Conservation (phyloP, 768 basidiomycete species). For the Trametes villosa region DNA sequence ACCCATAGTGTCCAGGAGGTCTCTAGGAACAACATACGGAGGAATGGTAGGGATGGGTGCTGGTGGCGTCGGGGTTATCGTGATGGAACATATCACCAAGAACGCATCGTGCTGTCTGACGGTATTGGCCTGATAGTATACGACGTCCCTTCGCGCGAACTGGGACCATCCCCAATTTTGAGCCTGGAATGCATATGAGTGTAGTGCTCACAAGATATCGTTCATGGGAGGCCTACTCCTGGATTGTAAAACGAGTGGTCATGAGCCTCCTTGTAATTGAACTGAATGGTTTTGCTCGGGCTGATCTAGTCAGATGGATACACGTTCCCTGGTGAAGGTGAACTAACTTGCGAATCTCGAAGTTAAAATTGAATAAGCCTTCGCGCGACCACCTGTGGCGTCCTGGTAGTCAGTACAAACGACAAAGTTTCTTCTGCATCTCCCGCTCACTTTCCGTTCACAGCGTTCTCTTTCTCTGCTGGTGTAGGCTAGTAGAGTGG, state of each 20-base stretch:
- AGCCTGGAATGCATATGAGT: conserved; percentile 46
- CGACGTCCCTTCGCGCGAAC: conserved; percentile 74
- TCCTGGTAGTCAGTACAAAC: neutral
- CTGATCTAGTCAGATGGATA: conserved; percentile 24
- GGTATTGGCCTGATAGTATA: conserved; percentile 60
- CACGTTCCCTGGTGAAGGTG: neutral
- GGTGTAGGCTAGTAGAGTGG: conserved; percentile 62
- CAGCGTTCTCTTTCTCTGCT: conserved; percentile 71
- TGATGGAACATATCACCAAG: conserved; percentile 78
- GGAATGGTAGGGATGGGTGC: conserved; percentile 47
- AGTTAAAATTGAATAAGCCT: conserved; percentile 84
- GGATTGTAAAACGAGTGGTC: conserved; percentile 77
- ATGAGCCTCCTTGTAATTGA: conserved; percentile 75
- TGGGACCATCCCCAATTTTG: conserved; percentile 92
- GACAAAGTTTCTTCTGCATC: neutral
- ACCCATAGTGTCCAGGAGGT: conserved; percentile 73
- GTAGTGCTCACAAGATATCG: neutral
- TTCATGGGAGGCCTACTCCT: neutral
- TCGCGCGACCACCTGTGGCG: conserved; percentile 80
- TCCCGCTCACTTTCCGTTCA: conserved; percentile 56
- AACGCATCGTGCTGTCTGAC: conserved; percentile 69
- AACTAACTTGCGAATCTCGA: conserved; percentile 73
- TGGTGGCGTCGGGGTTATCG: conserved; percentile 62
- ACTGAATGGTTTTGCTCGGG: conserved; percentile 54
- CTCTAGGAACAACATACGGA: conserved; percentile 63